A percentile compares a stretch with the other conserved stretches of the same genome.
These are phyloP conservation scores for Leonotis leonurus DNA, from an alignment of 257 asterid genomes.

Conservation along the genomic window DNA sequence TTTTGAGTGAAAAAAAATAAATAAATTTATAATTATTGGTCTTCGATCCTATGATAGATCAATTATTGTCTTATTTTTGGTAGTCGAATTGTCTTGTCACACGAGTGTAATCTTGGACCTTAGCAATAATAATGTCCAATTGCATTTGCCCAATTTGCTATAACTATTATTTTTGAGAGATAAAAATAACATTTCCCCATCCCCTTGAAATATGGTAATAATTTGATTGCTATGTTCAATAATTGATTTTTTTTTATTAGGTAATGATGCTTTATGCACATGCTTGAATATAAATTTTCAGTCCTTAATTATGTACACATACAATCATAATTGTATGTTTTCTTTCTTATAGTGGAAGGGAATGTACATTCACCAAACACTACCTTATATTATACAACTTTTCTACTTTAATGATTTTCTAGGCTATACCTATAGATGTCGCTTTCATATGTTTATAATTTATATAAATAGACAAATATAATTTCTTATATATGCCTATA, in stretches of 20 bases:
- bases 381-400: background rate
- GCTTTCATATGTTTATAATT: background rate
- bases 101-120: slow-evolving; percentile 1
- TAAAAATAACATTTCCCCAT: background rate
- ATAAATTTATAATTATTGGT: too few relatives aligned
- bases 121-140: slow-evolving; percentile 3
- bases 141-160: slow-evolving; percentile 1
- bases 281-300: background rate
- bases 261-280: slow-evolving; percentile 6
- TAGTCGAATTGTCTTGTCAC: slow-evolving; percentile 18
- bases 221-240: background rate
- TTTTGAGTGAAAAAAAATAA: background rate
- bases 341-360: slow-evolving; percentile 2
- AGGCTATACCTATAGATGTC: background rate
- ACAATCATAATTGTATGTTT: background rate
- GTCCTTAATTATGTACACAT: background rate
- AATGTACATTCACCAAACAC: background rate
- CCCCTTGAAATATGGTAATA: background rate
- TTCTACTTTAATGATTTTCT: background rate
- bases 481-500: background rate
- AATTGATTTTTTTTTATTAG: background rate
- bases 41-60: slow-evolving; percentile 13
- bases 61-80: slow-evolving; percentile 23
- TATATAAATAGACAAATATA: background rate
- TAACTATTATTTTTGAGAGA: background rate